Percentiles rank a stretch among this genome's conserved stretches.
Conservation (phyloP, 2,329 filamentous ascomycete genomes). For the Aspergillus aculeatus region DNA sequence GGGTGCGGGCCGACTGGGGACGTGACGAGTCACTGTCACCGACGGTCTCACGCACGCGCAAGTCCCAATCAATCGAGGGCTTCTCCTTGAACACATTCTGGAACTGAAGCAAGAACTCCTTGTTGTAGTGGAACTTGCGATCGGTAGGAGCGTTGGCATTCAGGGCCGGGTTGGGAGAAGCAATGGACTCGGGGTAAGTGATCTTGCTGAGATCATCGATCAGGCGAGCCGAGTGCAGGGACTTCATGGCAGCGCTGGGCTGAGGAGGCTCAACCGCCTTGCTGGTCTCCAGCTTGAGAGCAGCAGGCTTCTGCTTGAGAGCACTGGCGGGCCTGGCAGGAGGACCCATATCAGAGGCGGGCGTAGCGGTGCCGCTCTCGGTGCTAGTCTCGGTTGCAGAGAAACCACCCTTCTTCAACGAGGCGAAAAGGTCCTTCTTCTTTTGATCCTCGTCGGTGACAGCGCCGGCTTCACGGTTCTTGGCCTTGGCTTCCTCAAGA, state of each 20-base stretch:
- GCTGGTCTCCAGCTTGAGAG: conserved; percentile 83
- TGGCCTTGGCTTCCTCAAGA: conserved; percentile 44
- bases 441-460: conserved; percentile 32
- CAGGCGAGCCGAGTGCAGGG: conserved; percentile 87
- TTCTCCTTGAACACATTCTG: conserved; percentile 95
- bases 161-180: conserved; percentile 85
- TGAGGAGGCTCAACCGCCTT: conserved; percentile 87
- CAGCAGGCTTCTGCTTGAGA: conserved; percentile 77
- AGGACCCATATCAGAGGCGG: conserved; percentile 50
- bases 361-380: conserved; percentile 48
- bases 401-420: conserved; percentile 44
- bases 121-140: conserved; percentile 91
- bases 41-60: conserved; percentile 79
- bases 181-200: conserved; percentile 78
- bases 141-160: conserved; percentile 71
- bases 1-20: conserved; percentile 54
- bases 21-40: conserved; percentile 71
- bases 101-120: conserved; percentile 93
- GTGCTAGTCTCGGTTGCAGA: conserved; percentile 39
- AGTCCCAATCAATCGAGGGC: conserved; percentile 88
- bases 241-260: conserved; percentile 89
- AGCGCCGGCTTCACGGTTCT: conserved; percentile 37
- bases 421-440: conserved; percentile 44
- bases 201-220: conserved; percentile 75
- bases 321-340: conserved; percentile 55